A percentile compares a stretch with the other conserved stretches of the same genome.
These are phyloP conservation scores for Hygrophorus russula DNA, from an alignment of 768 basidiomycete genomes.

Conservation along the genomic window DNA sequence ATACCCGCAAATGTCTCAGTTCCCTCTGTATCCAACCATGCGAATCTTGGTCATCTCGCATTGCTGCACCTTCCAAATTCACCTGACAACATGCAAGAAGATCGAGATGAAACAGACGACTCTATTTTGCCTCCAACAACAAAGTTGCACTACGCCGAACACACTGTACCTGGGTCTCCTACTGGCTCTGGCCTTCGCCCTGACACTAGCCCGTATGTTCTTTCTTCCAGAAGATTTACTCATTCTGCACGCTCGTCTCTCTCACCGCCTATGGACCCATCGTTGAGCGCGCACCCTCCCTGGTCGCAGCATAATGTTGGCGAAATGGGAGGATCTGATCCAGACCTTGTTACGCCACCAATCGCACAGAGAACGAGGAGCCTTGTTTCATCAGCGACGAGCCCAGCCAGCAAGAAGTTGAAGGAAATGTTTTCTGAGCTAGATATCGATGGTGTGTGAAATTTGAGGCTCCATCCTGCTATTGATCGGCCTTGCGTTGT, in stretches of 20 bases:
- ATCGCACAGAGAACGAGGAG: not conserved
- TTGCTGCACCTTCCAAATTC: not conserved
- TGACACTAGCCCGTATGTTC: not conserved
- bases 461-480: not conserved
- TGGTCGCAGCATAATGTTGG: no score
- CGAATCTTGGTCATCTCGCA: not conserved
- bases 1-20: not conserved
- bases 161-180: not conserved
- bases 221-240: not conserved
- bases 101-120: constrained; percentile 2
- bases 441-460: constrained; percentile 2
- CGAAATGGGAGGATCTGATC: not conserved
- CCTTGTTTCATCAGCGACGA: not conserved
- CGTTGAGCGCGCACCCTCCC: no score
- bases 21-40: not conserved
- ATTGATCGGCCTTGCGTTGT: not conserved
- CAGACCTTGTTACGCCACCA: not conserved
- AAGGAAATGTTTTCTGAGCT: not conserved
- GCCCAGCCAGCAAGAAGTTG: not conserved
- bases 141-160: not conserved
- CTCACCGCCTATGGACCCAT: no score
- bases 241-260: no score
- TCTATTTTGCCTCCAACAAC: constrained; percentile 1
- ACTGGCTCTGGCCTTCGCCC: not conserved
- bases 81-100: not conserved